Base-by-base conservation (phyloP, 345 rosid species). In the Lepidium didymum region DNA sequence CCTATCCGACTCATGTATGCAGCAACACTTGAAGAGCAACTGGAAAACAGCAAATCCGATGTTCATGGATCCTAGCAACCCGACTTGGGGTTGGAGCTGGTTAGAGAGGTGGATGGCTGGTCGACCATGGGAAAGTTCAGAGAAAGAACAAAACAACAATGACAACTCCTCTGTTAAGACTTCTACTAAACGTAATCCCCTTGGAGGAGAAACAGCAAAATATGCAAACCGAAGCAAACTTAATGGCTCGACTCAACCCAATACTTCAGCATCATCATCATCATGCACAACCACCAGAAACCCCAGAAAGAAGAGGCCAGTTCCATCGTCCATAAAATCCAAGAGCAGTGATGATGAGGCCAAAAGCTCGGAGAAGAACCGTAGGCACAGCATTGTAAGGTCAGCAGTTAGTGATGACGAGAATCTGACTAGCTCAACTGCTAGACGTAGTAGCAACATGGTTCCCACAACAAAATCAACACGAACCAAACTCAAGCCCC, bases 11-110 rank as follows among this genome's bases (percentile, higher is more conserved):
- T 59, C 10, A 31, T 46, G 18, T 79, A 11, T 61, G 66, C 87
- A 95, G 99, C 77, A 95, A 84, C 71, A 81, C 60, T 72, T 83
- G 90, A 95, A 91, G 87, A 84, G 78, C 78, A 64, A 78, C 37
- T 29, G 84, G 9, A 82, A 71, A 73, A 45, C 78, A 47, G 75
- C 75, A 41, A 81, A 75, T 45, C 81, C 85, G 6, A 70, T 70
- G 75, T 91, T 91, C 79, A 83, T 85, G 87, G 92, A 83, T 80
- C 87, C 84, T 8, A 84, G 72, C 76, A 87, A 89, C 73, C 96
- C 91, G 12, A 66, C 85, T 16, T 94, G 99, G 99, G 97, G 99
- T 53, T 94, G 99, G 99, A 86, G 96, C 77, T 89, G 96, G 96
- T 75, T 87, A 62, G 99, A 91, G 63, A 77, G 97, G 56, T 89